These are phyloP conservation scores for Coemansia sp. DNA, from an alignment of 192 early-diverging fungal species.

Conservation along the genomic window DNA sequence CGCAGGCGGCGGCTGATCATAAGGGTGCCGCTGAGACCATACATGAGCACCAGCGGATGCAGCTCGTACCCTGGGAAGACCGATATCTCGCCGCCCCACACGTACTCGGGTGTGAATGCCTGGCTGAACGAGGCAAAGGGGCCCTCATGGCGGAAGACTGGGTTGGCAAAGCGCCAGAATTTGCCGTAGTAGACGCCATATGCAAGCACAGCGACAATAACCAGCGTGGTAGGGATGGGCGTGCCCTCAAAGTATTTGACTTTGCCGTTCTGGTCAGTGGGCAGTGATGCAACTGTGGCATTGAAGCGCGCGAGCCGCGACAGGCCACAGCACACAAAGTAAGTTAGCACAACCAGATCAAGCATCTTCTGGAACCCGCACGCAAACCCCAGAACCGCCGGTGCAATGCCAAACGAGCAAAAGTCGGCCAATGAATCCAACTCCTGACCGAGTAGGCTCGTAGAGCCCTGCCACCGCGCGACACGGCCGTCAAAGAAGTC, in stretches of 20 bases:
- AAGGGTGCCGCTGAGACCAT: slow-evolving; percentile 72
- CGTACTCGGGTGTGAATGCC: slow-evolving; percentile 54
- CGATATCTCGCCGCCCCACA: slow-evolving; percentile 60
- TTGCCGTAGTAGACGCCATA: slow-evolving; percentile 57
- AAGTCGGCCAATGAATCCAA: slow-evolving; percentile 88
- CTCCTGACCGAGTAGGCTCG: slow-evolving; percentile 82
- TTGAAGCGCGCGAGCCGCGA: slow-evolving; percentile 87
- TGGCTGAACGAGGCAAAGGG: slow-evolving; percentile 53
- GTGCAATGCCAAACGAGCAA: slow-evolving; percentile 74
- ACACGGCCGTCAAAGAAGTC: slow-evolving; percentile 79
- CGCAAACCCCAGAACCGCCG: slow-evolving; percentile 79
- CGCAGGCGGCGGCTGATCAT: slow-evolving; percentile 78
- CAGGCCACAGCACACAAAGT: slow-evolving; percentile 86
- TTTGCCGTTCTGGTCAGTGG: slow-evolving; percentile 76
- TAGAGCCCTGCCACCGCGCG: slow-evolving; percentile 75
- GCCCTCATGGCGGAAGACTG: slow-evolving; percentile 46
- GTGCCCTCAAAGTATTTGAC: slow-evolving; percentile 86
- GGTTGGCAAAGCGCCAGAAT: slow-evolving; percentile 54
- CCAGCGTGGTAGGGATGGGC: slow-evolving; percentile 80
- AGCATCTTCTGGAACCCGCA: slow-evolving; percentile 82
- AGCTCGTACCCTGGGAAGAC: slow-evolving; percentile 64
- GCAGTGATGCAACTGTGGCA: slow-evolving; percentile 76
- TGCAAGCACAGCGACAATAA: slow-evolving; percentile 65
- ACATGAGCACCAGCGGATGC: slow-evolving; percentile 79
- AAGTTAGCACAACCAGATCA: slow-evolving; percentile 72